A percentile compares a stretch with the other conserved stretches of the same genome.
phyloP scores from a whole-genome alignment of 2,329 filamentous ascomycete genomes.

The Parascedosporium putredinis region DNA sequence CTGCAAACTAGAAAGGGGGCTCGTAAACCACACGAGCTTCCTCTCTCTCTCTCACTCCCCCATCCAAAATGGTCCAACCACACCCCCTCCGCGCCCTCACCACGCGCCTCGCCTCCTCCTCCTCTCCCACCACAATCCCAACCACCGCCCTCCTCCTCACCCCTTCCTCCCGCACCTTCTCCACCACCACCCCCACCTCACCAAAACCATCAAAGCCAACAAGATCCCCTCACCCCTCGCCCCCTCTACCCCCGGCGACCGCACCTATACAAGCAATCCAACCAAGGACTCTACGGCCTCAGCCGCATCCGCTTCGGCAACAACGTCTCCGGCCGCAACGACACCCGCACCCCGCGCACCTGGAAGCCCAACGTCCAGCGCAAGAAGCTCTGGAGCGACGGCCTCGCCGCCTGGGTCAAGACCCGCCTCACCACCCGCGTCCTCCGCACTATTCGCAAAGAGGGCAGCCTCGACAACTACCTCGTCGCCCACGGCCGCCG shows the following conservation, averaged over 20 bases:
- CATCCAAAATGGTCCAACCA: background rate
- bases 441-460: constrained; percentile 66
- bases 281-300: constrained; percentile 61
- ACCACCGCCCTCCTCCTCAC: background rate
- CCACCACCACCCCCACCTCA: constrained; percentile 23
- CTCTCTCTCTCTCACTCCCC: background rate
- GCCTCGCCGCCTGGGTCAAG: constrained; percentile 52
- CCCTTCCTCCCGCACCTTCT: constrained; percentile 18
- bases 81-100: background rate
- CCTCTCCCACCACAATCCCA: background rate
- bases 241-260: constrained; percentile 63
- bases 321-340: constrained; percentile 56
- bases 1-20: too few species aligned
- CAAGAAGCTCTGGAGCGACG: constrained; percentile 56
- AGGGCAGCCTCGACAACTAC: constrained; percentile 86
- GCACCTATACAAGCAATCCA: constrained; percentile 70
- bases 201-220: constrained; percentile 31
- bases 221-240: constrained; percentile 39
- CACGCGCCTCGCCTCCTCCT: constrained; percentile 1
- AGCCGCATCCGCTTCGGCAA: constrained; percentile 70
- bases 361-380: constrained; percentile 68
- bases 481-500: constrained; percentile 68
- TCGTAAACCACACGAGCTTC: background rate
- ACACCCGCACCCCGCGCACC: constrained; percentile 58
- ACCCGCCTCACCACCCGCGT: constrained; percentile 61